Evolutionary conservation across 805 yeast genomes (phyloP), one percentile per base, ranked within the genome.

Genomic region (Sporopachydermia lactativora): DNA sequence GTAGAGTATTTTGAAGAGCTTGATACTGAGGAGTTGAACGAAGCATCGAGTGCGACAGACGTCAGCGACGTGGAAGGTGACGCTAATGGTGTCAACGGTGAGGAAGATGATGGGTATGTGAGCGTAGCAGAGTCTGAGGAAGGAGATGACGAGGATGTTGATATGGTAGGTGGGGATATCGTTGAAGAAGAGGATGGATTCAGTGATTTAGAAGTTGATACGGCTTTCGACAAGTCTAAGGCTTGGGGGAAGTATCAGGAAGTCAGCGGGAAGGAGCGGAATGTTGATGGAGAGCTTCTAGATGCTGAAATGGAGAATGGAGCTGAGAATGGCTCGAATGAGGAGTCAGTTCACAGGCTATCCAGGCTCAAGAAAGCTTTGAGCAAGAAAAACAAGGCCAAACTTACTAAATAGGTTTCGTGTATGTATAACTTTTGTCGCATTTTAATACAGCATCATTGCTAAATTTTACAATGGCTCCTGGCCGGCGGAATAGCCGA

Each of bases 41-140:
- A n/a, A n/a, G n/a, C n/a, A n/a, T n/a, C n/a, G n/a, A n/a, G n/a
- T n/a, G n/a, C 39, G 17, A 47, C 45, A 2, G 38, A 45, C 19
- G n/a, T n/a, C n/a, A n/a, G n/a, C n/a, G 55, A 62, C 28, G 53
- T 61, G 24, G 75, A 64, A 31, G 71, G 68, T 39, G 75, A 69
- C 3, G 75, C 69, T 42, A 62, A 58, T 34, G 70, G 61, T 14
- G 51, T 19, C 18, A 54, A 46, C 5, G 48, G 47, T n/a, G 56
- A 50, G 15, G 73, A 70, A 41, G 71, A 65, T 47, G 66, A 64
- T 28, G 73, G 64, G 41, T 65, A 62, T 18, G 65, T 55, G 36
- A 65, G 54, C n/a, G 61, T 55, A 36, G 68, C 55, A 18, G 64
- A 54, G 3, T 52, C 49, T 35, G 54, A 54, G 3, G 62, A 57